Evolutionary conservation across 83 land plant species (phyloP).

Genomic region (Diphasiastrum complanatum): DNA sequence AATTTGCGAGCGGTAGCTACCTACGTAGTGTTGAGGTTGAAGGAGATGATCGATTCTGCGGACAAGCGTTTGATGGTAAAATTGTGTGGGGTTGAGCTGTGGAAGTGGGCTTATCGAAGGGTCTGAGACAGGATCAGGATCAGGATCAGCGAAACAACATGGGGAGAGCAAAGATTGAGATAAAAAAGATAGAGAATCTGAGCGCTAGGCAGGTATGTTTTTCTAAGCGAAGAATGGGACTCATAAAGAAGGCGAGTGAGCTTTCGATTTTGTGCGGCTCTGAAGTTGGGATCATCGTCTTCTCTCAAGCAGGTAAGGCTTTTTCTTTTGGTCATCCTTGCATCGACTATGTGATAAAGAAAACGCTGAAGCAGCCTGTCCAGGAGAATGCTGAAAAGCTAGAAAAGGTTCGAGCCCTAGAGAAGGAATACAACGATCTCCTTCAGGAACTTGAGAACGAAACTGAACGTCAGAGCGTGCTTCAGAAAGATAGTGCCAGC

Average conservation of each 20-base stretch:
- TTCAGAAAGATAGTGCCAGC: not conserved
- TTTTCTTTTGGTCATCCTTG: not conserved
- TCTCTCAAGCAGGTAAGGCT: conserved; percentile 1
- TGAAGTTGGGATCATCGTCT: not conserved
- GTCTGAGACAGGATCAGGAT: too few species aligned
- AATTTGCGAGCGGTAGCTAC: too few species aligned
- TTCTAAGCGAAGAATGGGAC: not conserved
- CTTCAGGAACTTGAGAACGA: not conserved
- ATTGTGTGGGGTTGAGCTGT: too few species aligned
- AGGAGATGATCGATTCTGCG: too few species aligned
- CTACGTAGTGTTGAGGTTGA: too few species aligned
- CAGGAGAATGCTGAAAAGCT: not conserved
- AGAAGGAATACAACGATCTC: not conserved
- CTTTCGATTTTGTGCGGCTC: not conserved
- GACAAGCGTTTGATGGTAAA: too few species aligned
- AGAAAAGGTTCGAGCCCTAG: not conserved
- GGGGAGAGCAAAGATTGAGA: not conserved
- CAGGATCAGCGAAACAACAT: too few species aligned
- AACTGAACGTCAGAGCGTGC: not conserved
- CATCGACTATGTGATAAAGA: not conserved
- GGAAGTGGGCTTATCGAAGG: too few species aligned
- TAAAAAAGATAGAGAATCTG: too few species aligned
- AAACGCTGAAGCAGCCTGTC: not conserved
- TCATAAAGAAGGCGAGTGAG: not conserved
- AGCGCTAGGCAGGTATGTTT: too few species aligned